phyloP scores from a whole-genome alignment of 176 grass and related monocot species.

The Ampelocalamus luodianensis region DNA sequence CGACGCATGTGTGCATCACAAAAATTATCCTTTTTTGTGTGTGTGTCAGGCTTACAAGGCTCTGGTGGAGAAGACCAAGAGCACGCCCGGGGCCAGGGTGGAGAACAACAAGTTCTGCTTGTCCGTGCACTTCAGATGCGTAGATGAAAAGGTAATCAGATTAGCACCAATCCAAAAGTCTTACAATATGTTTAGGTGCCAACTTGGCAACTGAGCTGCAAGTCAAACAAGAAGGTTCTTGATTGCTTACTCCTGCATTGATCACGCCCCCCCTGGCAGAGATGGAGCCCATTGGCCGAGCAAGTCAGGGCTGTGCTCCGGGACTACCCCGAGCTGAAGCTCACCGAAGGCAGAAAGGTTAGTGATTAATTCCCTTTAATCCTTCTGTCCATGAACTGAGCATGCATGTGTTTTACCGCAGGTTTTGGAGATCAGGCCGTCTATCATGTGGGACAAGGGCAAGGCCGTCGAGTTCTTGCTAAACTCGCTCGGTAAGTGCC shows the following conservation, averaged over 20 bases:
- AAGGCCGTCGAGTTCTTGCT: conserved; percentile 93
- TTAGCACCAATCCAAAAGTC: background rate
- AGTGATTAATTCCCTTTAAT: background rate
- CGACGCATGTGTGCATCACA: background rate
- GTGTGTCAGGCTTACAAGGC: conserved; percentile 53
- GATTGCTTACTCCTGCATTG: background rate
- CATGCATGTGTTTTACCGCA: conserved; percentile 15
- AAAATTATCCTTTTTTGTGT: background rate
- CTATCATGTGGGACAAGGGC: conserved; percentile 97
- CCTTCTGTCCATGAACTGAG: conserved; percentile 3
- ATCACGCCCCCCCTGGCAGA: conserved; percentile 46
- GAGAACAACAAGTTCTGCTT: conserved; percentile 99
- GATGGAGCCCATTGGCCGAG: conserved; percentile 72
- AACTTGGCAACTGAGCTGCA: background rate
- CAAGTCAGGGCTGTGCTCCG: conserved; percentile 77
- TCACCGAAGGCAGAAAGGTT: conserved; percentile 89
- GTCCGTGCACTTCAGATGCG: conserved; percentile 97
- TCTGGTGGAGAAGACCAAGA: conserved; percentile 65
- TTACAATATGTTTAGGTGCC: conserved; percentile 41
- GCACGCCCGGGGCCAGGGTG: conserved; percentile 76
- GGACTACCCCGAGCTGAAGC: conserved; percentile 77
- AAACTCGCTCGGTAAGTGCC: conserved; percentile 72
- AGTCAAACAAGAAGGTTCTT: conserved; percentile 46
- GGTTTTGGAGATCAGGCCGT: conserved; percentile 87
- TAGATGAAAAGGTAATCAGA: conserved; percentile 80